Conservation (phyloP, 2,329 filamentous ascomycete species). For the Botryotinia globosa region DNA sequence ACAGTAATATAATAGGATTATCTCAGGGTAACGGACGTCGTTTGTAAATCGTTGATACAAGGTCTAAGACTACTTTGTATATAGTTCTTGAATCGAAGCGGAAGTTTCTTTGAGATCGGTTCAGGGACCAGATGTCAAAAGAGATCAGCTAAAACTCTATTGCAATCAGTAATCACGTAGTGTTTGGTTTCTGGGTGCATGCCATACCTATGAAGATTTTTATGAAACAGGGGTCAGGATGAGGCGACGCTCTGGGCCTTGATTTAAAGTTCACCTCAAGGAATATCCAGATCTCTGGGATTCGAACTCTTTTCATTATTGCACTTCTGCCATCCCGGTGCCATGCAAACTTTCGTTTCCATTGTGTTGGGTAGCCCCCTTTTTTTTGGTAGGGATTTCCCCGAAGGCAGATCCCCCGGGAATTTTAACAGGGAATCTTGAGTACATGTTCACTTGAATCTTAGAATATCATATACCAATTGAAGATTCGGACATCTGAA, state of each 20-base stretch:
- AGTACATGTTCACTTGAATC: background rate
- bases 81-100: background rate
- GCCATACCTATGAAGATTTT: background rate
- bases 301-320: background rate
- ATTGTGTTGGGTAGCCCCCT: background rate
- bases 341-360: background rate
- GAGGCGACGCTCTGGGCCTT: background rate
- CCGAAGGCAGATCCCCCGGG: background rate
- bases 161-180: background rate
- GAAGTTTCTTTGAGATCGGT: background rate
- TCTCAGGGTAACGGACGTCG: background rate
- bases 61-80: background rate
- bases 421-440: background rate
- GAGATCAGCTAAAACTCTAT: background rate
- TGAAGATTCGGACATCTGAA: background rate
- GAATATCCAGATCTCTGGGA: background rate
- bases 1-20: background rate
- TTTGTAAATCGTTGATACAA: background rate
- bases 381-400: background rate
- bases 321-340: background rate
- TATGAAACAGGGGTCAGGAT: conserved; percentile 4
- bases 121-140: background rate
- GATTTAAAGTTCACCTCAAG: background rate
- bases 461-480: background rate
- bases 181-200: background rate